These are phyloP conservation scores for Prunus mongolica DNA, from an alignment of 306 rosid species.

Conservation along the genomic window DNA sequence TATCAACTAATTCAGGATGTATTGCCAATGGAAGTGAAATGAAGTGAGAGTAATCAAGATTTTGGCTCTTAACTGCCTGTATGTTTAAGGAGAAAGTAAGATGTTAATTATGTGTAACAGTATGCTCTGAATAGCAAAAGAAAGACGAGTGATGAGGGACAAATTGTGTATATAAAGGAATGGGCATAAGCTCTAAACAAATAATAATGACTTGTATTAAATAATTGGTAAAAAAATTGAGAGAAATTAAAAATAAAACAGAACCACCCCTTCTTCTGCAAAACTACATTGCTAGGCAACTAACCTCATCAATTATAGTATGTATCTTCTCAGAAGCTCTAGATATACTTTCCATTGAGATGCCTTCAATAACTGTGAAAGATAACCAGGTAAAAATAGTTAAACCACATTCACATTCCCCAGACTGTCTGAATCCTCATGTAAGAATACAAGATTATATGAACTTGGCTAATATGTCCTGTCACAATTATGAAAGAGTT, in stretches of 20 bases:
- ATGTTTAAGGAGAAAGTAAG: slow-evolving; percentile 2
- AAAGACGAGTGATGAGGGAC: neutral
- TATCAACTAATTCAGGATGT: slow-evolving; percentile 78
- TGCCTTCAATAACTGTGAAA: too few species aligned
- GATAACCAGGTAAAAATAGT: too few species aligned
- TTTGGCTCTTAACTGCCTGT: slow-evolving; percentile 71
- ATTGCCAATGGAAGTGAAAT: slow-evolving; percentile 94
- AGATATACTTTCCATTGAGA: too few species aligned
- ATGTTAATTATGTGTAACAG: neutral
- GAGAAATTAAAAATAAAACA: slow-evolving; percentile 7
- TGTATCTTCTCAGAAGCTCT: too few species aligned
- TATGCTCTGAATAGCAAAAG: neutral
- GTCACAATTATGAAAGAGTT: neutral
- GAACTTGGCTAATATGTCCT: neutral
- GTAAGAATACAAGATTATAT: neutral
- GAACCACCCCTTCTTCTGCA: too few species aligned
- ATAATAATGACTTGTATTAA: neutral
- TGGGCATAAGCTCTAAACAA: neutral
- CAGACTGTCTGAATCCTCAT: neutral
- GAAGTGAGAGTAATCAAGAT: slow-evolving; percentile 85
- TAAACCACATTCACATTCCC: neutral
- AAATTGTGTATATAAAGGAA: neutral
- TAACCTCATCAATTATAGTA: too few species aligned
- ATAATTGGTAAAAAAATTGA: slow-evolving; percentile 4
- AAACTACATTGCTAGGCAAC: too few species aligned